Base-by-base conservation (phyloP, 2,329 filamentous ascomycete species). In the Aspergillus japonicus region DNA sequence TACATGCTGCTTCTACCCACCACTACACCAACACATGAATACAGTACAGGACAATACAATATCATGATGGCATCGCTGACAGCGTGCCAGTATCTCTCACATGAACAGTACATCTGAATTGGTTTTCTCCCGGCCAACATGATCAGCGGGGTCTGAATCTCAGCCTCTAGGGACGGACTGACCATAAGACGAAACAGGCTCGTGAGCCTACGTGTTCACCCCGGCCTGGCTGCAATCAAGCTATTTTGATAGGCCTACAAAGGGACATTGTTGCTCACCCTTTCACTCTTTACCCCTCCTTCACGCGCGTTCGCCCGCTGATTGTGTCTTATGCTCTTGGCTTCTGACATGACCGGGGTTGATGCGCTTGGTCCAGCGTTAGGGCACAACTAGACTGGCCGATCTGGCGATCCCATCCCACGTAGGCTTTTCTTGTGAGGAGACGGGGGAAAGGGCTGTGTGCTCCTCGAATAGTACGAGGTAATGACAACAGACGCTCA, bases 371-470 rank as follows among this genome's bases (percentile, higher is more conserved):
- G 33, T 50, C 53, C 50, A 56, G 54, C 24, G 31, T 57, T 48
- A 47, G 33, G 35, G 35, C 50, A 44, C 29, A 53, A 29, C 47
- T 59, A 59, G 53, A 21, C 33, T 57, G 58, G 64, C 54, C 61
- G 61, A 66, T 65, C 66, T 57, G 64, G 56, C 49, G 64, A 65
- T 68, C 63, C 47, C 57, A 51, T 62, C 60, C 33, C 44, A 53
- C 47, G 42, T 49, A 19, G 48, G 57, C 26, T 35, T 48, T 29
- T 54, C 39, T 53, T 12, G 11, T 16, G 33, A 35, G 12, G 33
- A 16, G 12, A 4, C 33, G 58, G 63, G 61, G 64, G 63, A 63
- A 62, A 65, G 54, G 44, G 7, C 31, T 21, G 33, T 47, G 47
- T 16, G 21, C 39, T 48, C 21, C 31, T 23, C 14, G 24, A 14